phyloP scores from a whole-genome alignment of 148 eudicot genomes.

The Vaccinium darrowii region DNA sequence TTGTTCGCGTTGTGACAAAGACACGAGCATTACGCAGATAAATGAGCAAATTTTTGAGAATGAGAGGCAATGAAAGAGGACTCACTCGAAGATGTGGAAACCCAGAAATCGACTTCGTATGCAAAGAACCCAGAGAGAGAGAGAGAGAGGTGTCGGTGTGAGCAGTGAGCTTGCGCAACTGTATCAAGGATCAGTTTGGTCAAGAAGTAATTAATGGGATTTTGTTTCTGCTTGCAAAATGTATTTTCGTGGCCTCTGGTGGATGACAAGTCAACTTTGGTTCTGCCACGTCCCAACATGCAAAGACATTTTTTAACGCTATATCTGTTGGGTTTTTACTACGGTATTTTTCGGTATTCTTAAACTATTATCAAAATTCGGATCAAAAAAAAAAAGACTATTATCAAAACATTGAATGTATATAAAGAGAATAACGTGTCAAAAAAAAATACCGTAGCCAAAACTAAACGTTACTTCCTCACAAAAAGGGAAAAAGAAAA shows the following conservation, averaged over 20 bases:
- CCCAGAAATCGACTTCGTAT: background rate
- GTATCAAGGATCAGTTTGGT: background rate
- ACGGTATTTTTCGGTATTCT: too few species aligned
- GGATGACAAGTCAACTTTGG: constrained; percentile 4
- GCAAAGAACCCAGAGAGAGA: background rate
- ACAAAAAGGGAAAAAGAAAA: too few species aligned
- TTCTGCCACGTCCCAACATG: constrained; percentile 10
- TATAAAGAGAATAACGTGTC: too few species aligned
- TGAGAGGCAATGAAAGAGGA: background rate
- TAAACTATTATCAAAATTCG: too few species aligned
- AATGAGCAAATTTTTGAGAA: background rate
- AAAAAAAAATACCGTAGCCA: too few species aligned
- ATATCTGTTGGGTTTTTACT: too few species aligned
- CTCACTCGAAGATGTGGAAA: background rate
- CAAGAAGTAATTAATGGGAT: background rate
- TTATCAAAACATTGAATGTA: too few species aligned
- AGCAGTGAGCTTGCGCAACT: background rate
- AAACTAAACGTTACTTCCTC: too few species aligned
- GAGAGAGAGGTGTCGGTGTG: background rate
- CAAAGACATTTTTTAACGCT: background rate
- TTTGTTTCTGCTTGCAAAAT: constrained; percentile 6
- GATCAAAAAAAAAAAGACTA: too few species aligned
- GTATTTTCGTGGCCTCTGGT: background rate
- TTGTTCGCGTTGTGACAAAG: background rate
- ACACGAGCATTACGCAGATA: background rate